Evolutionary conservation across 805 yeast species (phyloP).

Genomic region (Kodamaea laetipori): DNA sequence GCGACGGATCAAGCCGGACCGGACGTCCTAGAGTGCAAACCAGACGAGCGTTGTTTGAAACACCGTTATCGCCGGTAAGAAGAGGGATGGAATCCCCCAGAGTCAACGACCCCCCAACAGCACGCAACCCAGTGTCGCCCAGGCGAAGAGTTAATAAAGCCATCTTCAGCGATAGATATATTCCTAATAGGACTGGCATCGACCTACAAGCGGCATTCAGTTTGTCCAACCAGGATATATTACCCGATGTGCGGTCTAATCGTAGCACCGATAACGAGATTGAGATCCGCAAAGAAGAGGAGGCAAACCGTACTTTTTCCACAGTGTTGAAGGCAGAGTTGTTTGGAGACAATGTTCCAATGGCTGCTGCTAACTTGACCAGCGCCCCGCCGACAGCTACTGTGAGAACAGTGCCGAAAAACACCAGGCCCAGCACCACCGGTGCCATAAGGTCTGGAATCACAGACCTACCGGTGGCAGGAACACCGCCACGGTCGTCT

Average conservation of each 20-base stretch:
- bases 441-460: conserved; percentile 15
- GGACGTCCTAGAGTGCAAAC: not conserved
- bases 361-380: conserved; percentile 41
- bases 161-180: conserved; percentile 78
- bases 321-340: conserved; percentile 85
- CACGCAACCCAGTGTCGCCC: conserved; percentile 46
- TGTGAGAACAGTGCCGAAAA: conserved; percentile 11
- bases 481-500: conserved; percentile 15
- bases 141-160: conserved; percentile 49
- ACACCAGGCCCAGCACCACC: conserved; percentile 21
- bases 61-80: conserved; percentile 46
- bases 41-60: conserved; percentile 27
- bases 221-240: conserved; percentile 48
- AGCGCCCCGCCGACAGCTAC: conserved; percentile 1
- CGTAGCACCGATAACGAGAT: conserved; percentile 54
- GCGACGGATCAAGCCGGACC: not conserved
- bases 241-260: conserved; percentile 36
- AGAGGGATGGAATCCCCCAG: conserved; percentile 40
- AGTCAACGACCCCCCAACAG: conserved; percentile 27
- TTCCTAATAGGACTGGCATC: conserved; percentile 84
- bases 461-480: conserved; percentile 11
- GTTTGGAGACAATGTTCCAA: conserved; percentile 83
- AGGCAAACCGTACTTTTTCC: conserved; percentile 85
- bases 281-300: conserved; percentile 69
- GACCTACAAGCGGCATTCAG: conserved; percentile 86